Evolutionary conservation across 2,329 filamentous ascomycete genomes (phyloP).

Genomic region (Calonectria naviculata): DNA sequence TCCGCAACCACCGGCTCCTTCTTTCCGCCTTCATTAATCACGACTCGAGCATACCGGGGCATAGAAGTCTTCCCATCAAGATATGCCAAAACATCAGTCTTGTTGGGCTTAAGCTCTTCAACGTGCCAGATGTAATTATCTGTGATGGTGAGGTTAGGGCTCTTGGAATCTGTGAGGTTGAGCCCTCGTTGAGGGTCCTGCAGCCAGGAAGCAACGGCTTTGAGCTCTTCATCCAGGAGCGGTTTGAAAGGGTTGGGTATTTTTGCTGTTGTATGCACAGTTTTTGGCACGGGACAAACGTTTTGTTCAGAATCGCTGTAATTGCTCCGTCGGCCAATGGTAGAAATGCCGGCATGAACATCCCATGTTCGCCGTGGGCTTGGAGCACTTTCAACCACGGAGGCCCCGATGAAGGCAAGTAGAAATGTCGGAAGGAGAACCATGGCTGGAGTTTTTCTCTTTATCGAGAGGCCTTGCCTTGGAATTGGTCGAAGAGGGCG

Average conservation of each 20-base stretch:
- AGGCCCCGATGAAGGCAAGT: background rate
- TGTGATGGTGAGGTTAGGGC: slow-evolving; percentile 9
- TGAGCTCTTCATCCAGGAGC: slow-evolving; percentile 4
- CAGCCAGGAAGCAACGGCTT: slow-evolving; percentile 2
- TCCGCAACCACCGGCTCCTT: slow-evolving; percentile 21
- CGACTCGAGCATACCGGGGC: slow-evolving; percentile 26
- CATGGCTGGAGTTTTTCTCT: background rate
- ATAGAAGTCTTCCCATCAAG: slow-evolving; percentile 16
- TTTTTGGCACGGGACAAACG: slow-evolving; percentile 1
- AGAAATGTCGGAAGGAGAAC: background rate
- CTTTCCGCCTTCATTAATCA: slow-evolving; percentile 28
- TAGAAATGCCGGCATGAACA: background rate
- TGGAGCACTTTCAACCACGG: background rate
- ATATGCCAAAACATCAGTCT: slow-evolving; percentile 77
- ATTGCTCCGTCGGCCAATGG: slow-evolving; percentile 6
- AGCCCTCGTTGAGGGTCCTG: slow-evolving; percentile 16
- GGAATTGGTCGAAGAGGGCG: background rate
- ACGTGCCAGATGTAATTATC: slow-evolving; percentile 33
- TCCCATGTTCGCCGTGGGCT: slow-evolving; percentile 7
- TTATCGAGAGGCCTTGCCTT: background rate
- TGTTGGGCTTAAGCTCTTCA: slow-evolving; percentile 59
- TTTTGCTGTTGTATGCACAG: slow-evolving; percentile 9
- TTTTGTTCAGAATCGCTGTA: background rate
- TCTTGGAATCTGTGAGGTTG: slow-evolving; percentile 28
- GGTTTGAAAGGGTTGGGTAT: slow-evolving; percentile 15